phyloP scores from a whole-genome alignment of 2,329 filamentous ascomycete genomes.

The Samsoniella hepiali region DNA sequence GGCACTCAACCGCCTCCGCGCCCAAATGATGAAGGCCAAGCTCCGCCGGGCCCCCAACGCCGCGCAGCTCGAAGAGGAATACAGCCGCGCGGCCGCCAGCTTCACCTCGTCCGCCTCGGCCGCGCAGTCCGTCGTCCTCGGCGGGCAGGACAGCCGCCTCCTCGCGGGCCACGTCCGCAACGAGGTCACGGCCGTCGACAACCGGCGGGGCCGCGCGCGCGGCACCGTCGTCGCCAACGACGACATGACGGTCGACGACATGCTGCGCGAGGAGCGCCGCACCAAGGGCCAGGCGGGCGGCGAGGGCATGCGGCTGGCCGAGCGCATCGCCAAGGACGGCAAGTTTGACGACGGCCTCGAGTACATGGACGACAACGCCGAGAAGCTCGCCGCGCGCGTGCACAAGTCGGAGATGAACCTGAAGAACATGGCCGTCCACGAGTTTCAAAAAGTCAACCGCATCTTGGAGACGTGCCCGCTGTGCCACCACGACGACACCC shows the following conservation, averaged over 20 bases:
- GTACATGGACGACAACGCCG: constrained; percentile 96
- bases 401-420: constrained; percentile 86
- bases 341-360: constrained; percentile 92
- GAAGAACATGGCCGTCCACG: constrained; percentile 79
- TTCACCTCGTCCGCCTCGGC: constrained; percentile 57
- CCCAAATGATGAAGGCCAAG: constrained; percentile 94
- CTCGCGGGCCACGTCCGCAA: constrained; percentile 64
- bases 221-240: constrained; percentile 87
- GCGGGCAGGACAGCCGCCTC: constrained; percentile 85
- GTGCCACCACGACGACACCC: constrained; percentile 83
- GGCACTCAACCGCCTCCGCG: constrained; percentile 81
- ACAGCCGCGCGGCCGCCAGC: constrained; percentile 69
- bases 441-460: constrained; percentile 85
- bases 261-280: constrained; percentile 90
- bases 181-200: constrained; percentile 76
- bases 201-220: constrained; percentile 77
- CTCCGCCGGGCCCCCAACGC: constrained; percentile 74
- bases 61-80: constrained; percentile 75
- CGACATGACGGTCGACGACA: constrained; percentile 94
- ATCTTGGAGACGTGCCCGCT: constrained; percentile 85
- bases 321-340: constrained; percentile 87
- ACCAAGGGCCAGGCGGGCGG: constrained; percentile 75
- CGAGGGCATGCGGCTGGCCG: constrained; percentile 78
- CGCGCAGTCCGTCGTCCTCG: constrained; percentile 66
- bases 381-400: constrained; percentile 80